These are phyloP conservation scores for Phytophthora chlamydospora DNA, from an alignment of 352 stramenopile species.

Conservation along the genomic window DNA sequence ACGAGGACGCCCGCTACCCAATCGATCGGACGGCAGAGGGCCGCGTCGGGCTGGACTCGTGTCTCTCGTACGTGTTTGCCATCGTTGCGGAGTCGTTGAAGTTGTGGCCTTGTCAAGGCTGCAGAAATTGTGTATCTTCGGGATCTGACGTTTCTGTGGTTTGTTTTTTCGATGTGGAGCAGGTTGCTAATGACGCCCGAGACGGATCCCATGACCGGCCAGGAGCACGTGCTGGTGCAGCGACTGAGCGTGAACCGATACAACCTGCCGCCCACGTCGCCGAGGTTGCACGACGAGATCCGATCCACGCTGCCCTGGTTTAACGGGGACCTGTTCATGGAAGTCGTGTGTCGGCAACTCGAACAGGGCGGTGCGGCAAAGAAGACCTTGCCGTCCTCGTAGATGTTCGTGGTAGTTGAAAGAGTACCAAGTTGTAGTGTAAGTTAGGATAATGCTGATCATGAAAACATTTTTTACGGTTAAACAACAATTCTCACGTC, in stretches of 20 bases:
- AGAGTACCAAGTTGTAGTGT: slow-evolving; percentile 3
- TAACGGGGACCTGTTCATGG: slow-evolving; percentile 67
- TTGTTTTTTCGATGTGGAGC: slow-evolving; percentile 6
- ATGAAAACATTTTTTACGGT: too few relatives aligned
- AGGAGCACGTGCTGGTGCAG: slow-evolving; percentile 53
- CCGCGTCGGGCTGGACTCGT: slow-evolving; percentile 33
- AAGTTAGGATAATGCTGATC: neutral
- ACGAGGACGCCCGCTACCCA: slow-evolving; percentile 46
- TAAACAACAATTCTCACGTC: slow-evolving; percentile 13
- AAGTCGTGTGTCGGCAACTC: slow-evolving; percentile 57
- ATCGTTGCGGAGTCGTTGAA: slow-evolving; percentile 24
- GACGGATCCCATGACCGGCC: slow-evolving; percentile 35
- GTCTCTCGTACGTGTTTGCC: slow-evolving; percentile 31
- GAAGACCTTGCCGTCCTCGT: slow-evolving; percentile 5
- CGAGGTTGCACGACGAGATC: slow-evolving; percentile 53
- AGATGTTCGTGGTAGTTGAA: neutral
- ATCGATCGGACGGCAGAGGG: slow-evolving; percentile 34
- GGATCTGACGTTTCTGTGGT: slow-evolving; percentile 24
- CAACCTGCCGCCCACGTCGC: slow-evolving; percentile 53
- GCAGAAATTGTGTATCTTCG: neutral
- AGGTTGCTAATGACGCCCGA: slow-evolving; percentile 47
- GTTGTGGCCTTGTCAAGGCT: slow-evolving; percentile 16
- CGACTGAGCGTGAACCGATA: slow-evolving; percentile 54
- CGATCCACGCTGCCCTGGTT: slow-evolving; percentile 53
- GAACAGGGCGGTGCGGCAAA: slow-evolving; percentile 28